Conservation (phyloP, 495 filamentous ascomycete species). For the Daldinia decipiens region DNA sequence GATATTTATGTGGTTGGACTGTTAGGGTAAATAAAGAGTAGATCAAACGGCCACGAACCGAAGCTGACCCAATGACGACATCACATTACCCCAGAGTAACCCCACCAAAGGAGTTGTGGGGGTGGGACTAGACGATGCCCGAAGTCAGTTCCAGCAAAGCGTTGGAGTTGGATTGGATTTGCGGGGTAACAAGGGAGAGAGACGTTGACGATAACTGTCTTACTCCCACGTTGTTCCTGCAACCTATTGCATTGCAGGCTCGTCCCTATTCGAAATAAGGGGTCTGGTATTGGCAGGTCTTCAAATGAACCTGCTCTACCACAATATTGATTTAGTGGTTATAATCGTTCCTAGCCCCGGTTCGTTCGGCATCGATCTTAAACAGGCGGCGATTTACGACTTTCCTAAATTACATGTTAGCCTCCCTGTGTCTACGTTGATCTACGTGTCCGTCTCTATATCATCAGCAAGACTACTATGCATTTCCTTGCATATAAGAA, state of each 20-base stretch:
- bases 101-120: constrained; percentile 28
- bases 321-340: neutral
- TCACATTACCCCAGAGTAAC: constrained; percentile 25
- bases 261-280: neutral
- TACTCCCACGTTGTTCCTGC: neutral
- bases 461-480: neutral
- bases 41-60: constrained; percentile 12
- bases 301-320: neutral
- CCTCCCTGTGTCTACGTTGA: neutral
- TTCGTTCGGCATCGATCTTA: neutral
- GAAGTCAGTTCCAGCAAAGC: constrained; percentile 4
- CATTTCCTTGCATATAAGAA: neutral
- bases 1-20: constrained; percentile 10
- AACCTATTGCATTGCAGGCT: neutral
- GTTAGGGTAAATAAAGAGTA: constrained; percentile 15
- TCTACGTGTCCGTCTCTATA: constrained; percentile 10
- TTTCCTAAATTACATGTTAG: constrained; percentile 11
- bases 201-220: neutral
- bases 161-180: neutral
- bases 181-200: constrained; percentile 32
- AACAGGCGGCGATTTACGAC: constrained; percentile 11
- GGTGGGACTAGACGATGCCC: constrained; percentile 27
- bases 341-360: neutral
- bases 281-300: neutral
- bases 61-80: constrained; percentile 22